Base-by-base conservation (phyloP, 2,329 filamentous ascomycete genomes). In the Colletotrichum limetticola region DNA sequence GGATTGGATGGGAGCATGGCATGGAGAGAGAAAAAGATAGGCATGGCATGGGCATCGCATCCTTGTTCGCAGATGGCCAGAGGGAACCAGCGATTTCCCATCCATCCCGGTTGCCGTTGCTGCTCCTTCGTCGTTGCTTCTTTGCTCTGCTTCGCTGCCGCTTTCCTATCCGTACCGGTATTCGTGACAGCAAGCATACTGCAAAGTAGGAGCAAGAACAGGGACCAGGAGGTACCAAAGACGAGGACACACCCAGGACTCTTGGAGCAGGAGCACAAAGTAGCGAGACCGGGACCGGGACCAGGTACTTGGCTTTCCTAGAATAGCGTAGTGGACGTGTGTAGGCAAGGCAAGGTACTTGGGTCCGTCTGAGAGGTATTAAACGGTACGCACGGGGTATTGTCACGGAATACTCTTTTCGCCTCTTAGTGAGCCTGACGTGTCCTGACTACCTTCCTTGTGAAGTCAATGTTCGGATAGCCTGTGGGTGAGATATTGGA, bases 21-120 rank as follows among this genome's bases (percentile, higher is more conserved):
- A 37, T 72, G 60, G 70, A 71, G 59, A 64, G 59, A 64, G 67
- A 56, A 56, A 63, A 57, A 67, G 64, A 71, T 62, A 68, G 57
- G 30, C 56, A 71, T 37, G 49, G 24, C 64, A 71, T 62, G 58
- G 69, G 42, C 65, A 64, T 69, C 53, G 12, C 30, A 72, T 72
- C 70, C 70, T 69, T 69, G 64, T 53, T 14, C 22, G 19, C 12
- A 30, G 9, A 52, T 22, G 12, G 35, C 46, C 56, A 57, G 69
- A 66, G 62, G 64, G 32, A 46, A 71, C 24, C 32, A 52, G 57
- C 65, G 61, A 56, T 61, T 71, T 71, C 66, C n/a, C 63, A 61
- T 56, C 53, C 58, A 68, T 67, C 57, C 63, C 68, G 42, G 32
- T 52, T 24, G 53, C 57, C 52, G 55, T 56, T 28, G 28, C 22